Percentiles rank a stretch among this genome's conserved stretches.
Evolutionary conservation across 805 yeast species (phyloP).

Genomic region (Zygosaccharomyces kombuchaensis): DNA sequence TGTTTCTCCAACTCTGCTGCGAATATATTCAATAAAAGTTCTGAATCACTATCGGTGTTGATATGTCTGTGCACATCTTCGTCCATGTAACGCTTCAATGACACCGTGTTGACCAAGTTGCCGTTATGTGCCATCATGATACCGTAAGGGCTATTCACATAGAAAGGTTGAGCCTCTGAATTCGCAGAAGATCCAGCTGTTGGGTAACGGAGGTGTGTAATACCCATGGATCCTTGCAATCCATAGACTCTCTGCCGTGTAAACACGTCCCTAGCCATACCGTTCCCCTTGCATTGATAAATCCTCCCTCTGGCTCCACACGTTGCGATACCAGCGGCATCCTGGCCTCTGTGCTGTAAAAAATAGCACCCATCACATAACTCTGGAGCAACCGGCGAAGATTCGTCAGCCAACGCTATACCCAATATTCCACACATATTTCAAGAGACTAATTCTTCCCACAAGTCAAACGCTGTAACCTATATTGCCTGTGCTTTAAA

Average conservation of each 20-base stretch:
- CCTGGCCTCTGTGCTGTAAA: slow-evolving; percentile 96
- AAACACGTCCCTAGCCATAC: slow-evolving; percentile 98
- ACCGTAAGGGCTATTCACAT: slow-evolving; percentile 96
- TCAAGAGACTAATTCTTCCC: neutral
- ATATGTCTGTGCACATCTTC: slow-evolving; percentile 95
- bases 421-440: slow-evolving; percentile 95
- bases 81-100: slow-evolving; percentile 75
- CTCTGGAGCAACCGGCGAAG: slow-evolving; percentile 76
- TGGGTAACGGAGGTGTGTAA: slow-evolving; percentile 92
- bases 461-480: neutral
- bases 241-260: slow-evolving; percentile 73
- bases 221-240: slow-evolving; percentile 89
- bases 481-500: neutral
- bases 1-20: slow-evolving; percentile 88
- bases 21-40: slow-evolving; percentile 80
- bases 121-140: slow-evolving; percentile 90
- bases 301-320: slow-evolving; percentile 91
- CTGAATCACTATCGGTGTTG: slow-evolving; percentile 95
- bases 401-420: slow-evolving; percentile 72
- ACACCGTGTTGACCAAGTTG: slow-evolving; percentile 82
- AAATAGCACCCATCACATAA: slow-evolving; percentile 88
- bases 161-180: slow-evolving; percentile 97
- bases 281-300: slow-evolving; percentile 97
- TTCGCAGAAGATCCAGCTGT: slow-evolving; percentile 96
- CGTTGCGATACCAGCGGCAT: slow-evolving; percentile 98